Evolutionary conservation across 805 yeast genomes (phyloP).

Genomic region (Candida arabinofermentans): DNA sequence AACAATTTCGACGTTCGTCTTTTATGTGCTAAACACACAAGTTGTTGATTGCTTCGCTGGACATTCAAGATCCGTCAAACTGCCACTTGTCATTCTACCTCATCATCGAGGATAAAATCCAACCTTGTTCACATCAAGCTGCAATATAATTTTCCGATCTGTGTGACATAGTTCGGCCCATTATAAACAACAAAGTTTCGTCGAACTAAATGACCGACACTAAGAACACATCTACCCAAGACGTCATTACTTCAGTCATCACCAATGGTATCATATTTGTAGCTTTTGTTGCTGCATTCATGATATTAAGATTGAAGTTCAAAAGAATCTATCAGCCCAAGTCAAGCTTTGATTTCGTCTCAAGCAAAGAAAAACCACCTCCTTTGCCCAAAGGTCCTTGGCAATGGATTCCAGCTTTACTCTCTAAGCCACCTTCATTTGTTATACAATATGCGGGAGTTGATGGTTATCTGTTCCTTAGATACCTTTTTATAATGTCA

Average conservation of each 20-base stretch:
- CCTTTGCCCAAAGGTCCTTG: constrained; percentile 68
- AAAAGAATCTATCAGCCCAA: constrained; percentile 83
- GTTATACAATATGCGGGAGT: constrained; percentile 83
- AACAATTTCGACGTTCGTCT: no score
- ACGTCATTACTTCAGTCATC: constrained; percentile 68
- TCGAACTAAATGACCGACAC: constrained; percentile 28
- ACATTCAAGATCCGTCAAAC: no score
- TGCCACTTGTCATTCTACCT: no score
- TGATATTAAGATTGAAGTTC: constrained; percentile 61
- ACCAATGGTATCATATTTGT: constrained; percentile 66
- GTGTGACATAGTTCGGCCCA: no score
- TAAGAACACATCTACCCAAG: constrained; percentile 56
- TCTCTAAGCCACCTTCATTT: constrained; percentile 67
- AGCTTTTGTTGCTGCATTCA: constrained; percentile 55
- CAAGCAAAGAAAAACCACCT: constrained; percentile 62
- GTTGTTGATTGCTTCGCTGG: no score
- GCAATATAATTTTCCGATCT: no score
- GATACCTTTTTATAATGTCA: constrained; percentile 64
- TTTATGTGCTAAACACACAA: no score
- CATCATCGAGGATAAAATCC: no score
- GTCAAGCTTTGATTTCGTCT: constrained; percentile 54
- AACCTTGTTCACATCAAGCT: no score
- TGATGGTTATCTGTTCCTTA: constrained; percentile 89
- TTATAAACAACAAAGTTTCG: no score
- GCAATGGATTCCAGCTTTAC: constrained; percentile 64